These are phyloP conservation scores for Acer campestre DNA, from an alignment of 345 rosid species.

Conservation along the genomic window DNA sequence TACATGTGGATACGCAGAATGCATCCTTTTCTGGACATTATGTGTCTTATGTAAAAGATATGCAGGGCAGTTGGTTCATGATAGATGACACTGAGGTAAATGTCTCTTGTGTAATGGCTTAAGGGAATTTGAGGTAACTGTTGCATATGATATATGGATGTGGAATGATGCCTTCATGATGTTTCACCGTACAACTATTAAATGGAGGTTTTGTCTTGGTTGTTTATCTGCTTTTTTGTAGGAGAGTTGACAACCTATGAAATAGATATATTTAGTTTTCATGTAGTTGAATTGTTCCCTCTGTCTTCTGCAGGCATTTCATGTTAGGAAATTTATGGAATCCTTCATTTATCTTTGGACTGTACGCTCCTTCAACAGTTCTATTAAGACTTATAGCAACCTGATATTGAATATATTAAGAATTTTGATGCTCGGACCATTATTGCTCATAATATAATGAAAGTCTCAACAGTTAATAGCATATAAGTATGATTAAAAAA, in stretches of 20 bases:
- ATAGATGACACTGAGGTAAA: conserved; percentile 80
- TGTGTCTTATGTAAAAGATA: conserved; percentile 71
- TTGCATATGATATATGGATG: neutral
- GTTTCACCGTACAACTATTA: neutral
- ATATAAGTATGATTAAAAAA: too few species aligned
- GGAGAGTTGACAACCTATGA: neutral
- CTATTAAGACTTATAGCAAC: neutral
- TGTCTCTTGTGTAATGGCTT: neutral
- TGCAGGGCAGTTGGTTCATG: conserved; percentile 76
- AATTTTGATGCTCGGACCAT: neutral
- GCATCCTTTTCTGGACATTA: conserved; percentile 88
- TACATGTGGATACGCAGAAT: conserved; percentile 82
- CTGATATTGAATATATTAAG: neutral
- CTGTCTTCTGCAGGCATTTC: too few species aligned
- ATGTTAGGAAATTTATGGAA: neutral
- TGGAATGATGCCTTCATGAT: neutral
- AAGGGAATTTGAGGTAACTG: neutral
- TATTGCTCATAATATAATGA: neutral
- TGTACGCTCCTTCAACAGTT: neutral
- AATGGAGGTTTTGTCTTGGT: neutral
- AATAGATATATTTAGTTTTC: too few species aligned
- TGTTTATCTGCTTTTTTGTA: neutral
- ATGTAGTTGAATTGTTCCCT: neutral
- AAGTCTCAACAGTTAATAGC: too few species aligned
- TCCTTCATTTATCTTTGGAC: neutral